phyloP scores from a whole-genome alignment of 2,329 filamentous ascomycete species.

The Beauveria rudraprayagi region DNA sequence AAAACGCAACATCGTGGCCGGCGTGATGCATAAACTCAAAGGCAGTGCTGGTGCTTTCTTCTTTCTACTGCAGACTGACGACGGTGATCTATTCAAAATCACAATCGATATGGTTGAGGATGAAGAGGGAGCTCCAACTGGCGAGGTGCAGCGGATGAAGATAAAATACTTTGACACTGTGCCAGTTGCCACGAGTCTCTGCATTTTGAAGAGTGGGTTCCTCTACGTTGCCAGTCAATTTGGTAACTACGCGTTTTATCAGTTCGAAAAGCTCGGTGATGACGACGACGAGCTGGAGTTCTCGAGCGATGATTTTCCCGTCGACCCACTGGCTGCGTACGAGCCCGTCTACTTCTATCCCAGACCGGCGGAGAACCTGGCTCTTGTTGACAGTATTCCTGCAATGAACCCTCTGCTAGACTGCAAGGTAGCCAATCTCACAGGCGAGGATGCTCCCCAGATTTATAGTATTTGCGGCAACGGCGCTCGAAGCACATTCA shows the following conservation, averaged over 20 bases:
- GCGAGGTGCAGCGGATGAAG: constrained; percentile 74
- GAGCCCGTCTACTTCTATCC: constrained; percentile 80
- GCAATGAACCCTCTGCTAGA: constrained; percentile 88
- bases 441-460: constrained; percentile 88
- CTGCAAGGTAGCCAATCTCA: constrained; percentile 85
- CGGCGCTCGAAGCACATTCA: constrained; percentile 81
- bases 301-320: constrained; percentile 71
- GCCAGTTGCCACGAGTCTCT: constrained; percentile 76
- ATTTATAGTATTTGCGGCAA: constrained; percentile 90
- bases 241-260: constrained; percentile 90
- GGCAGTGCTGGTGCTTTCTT: constrained; percentile 81
- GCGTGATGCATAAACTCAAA: constrained; percentile 96
- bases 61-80: constrained; percentile 90
- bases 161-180: constrained; percentile 99
- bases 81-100: constrained; percentile 97
- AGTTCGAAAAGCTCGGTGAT: constrained; percentile 94
- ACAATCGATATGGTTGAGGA: constrained; percentile 87
- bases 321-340: constrained; percentile 64
- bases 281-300: constrained; percentile 88
- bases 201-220: constrained; percentile 92
- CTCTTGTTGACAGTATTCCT: constrained; percentile 74
- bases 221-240: constrained; percentile 88
- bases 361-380: constrained; percentile 70
- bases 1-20: constrained; percentile 78
- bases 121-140: constrained; percentile 65